These are phyloP conservation scores for Phoma herbarum DNA, from an alignment of 2,329 filamentous ascomycete species.

Conservation along the genomic window DNA sequence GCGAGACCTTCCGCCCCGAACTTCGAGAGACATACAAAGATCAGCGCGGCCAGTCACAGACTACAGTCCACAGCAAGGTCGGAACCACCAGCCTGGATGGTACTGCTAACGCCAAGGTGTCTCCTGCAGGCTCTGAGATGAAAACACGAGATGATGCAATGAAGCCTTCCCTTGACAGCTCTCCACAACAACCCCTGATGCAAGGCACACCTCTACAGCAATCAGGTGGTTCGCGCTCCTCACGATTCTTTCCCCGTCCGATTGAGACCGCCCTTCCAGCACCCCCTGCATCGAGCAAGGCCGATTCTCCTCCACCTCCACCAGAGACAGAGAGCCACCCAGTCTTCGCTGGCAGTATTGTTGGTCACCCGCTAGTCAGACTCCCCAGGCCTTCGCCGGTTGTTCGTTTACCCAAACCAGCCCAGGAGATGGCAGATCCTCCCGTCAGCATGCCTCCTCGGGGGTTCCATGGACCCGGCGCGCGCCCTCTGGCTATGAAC, in stretches of 20 bases:
- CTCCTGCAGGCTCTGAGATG: conserved; percentile 25
- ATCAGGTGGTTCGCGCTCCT: conserved; percentile 41
- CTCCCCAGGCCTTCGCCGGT: conserved; percentile 75
- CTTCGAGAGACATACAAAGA: conserved; percentile 47
- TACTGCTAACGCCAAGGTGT: conserved; percentile 22
- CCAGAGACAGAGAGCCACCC: conserved; percentile 78
- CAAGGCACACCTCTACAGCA: conserved; percentile 40
- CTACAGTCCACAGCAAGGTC: conserved; percentile 40
- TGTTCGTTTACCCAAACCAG: conserved; percentile 78
- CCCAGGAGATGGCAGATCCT: conserved; percentile 42
- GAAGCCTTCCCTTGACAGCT: conserved; percentile 35
- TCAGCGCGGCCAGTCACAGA: conserved; percentile 41
- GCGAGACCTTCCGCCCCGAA: conserved; percentile 43
- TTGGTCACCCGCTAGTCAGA: conserved; percentile 71
- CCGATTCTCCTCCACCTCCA: conserved; percentile 59
- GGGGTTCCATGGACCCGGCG: conserved; percentile 40
- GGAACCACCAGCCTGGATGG: conserved; percentile 26
- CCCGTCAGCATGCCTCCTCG: conserved; percentile 54
- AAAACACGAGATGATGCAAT: conserved; percentile 41
- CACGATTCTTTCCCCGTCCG: conserved; percentile 50
- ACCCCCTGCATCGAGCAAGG: conserved; percentile 32
- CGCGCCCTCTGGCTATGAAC: conserved; percentile 52
- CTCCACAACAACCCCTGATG: conserved; percentile 31
- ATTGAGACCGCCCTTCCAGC: conserved; percentile 35
- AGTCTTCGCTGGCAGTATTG: conserved; percentile 72